These are phyloP conservation scores for Micromonas pusilla DNA, from an alignment of 139 green algal genomes.

Conservation along the genomic window DNA sequence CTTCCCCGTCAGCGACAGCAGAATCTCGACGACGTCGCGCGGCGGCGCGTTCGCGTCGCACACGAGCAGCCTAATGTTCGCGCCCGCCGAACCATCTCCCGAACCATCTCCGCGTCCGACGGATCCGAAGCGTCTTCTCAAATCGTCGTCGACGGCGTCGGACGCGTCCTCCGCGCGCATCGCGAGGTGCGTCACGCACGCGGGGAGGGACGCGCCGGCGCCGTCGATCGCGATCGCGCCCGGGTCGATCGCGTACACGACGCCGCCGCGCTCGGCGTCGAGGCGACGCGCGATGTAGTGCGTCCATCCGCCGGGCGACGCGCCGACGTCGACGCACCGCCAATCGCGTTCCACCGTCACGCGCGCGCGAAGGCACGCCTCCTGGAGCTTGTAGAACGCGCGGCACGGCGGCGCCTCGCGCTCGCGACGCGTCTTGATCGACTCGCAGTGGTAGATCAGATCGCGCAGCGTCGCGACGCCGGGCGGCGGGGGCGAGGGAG, in stretches of 20 bases:
- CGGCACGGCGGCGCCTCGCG: background rate
- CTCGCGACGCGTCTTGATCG: background rate
- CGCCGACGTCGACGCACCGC: constrained; percentile 18
- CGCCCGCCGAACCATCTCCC: background rate
- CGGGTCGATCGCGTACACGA: constrained; percentile 16
- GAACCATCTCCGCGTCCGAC: no score
- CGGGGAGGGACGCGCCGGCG: background rate
- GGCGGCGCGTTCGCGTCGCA: constrained; percentile 26
- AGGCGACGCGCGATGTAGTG: background rate
- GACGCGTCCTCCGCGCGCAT: background rate
- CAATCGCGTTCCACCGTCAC: background rate
- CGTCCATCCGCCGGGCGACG: constrained; percentile 19
- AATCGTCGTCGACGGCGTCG: background rate
- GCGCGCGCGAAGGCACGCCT: background rate
- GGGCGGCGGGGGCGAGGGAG: background rate
- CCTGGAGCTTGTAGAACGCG: constrained; percentile 21
- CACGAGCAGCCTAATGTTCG: constrained; percentile 14
- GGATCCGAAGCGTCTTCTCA: no score
- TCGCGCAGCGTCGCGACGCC: background rate
- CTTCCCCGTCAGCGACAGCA: background rate
- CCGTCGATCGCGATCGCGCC: background rate
- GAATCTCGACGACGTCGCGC: background rate
- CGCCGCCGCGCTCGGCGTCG: background rate
- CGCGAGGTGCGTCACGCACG: background rate
- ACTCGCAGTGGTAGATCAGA: background rate